Base-by-base conservation (phyloP, 2,329 filamentous ascomycete genomes). In the Colletotrichum viniferum region DNA sequence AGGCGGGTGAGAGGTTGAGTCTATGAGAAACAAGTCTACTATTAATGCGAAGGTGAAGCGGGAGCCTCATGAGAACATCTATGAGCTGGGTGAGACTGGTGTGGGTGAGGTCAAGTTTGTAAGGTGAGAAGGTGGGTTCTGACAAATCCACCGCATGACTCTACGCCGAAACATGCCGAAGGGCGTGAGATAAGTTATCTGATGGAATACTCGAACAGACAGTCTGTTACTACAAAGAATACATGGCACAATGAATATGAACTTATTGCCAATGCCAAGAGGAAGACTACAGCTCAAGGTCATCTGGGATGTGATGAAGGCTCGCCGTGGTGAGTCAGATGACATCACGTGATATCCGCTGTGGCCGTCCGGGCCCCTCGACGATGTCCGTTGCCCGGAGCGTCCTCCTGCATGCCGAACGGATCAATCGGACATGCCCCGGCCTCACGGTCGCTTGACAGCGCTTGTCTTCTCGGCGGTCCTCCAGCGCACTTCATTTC, bases 91-190 rank as follows among this genome's bases (percentile, higher is more conserved):
- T 36, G 58, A 9, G 32, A 64, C 8, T 7, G 5, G 56, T 38
- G 21, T 16, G 5, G 28, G 26, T n/a, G 32, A 61, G 5, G 36
- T 38, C 21, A 36, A 38, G 26, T 56, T 34, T 34, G 30, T 14
- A n/a, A 58, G 52, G 61, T 30, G 36, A 43, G 43, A n/a, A 52
- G 38, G 73, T 60, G 73, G 69, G 28, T 71, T 68, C 63, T 63
- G 58, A 43, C 56, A 71, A 72, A 68, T 60, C 73, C 73, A 67
- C 69, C 12, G 12, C 6, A 14, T 73, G 69, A 76, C 69, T 76
- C 55, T 73, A 64, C 69, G 63, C 70, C 73, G 69, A 64, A 73
- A 71, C 16, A 32, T 14, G 26, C 67, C 67, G 56, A 62, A 62
- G 7, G 66, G 66, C 34, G 66, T 60, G 34, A 30, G 55, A 21